phyloP scores from a whole-genome alignment of 1,139 yeast genomes.

The Tardiomyces digboiensis region DNA sequence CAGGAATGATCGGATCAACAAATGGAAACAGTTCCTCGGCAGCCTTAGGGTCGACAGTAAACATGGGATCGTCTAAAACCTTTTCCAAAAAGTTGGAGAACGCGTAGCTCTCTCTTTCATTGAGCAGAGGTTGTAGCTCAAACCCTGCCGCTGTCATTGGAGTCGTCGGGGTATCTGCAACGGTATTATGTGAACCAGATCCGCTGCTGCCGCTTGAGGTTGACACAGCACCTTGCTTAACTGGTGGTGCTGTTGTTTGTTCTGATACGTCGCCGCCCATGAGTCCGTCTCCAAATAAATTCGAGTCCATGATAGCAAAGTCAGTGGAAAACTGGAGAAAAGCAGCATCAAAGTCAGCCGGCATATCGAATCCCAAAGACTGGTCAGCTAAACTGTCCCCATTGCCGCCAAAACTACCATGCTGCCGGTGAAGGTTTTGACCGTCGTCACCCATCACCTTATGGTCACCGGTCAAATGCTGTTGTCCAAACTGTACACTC shows the following conservation, averaged over 20 bases:
- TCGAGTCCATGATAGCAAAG: background rate
- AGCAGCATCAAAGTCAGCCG: background rate
- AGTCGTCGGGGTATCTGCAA: background rate
- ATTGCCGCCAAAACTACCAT: too few species aligned
- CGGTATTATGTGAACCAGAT: background rate
- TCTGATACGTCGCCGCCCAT: background rate
- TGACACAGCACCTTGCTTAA: background rate
- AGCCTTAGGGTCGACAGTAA: slow-evolving; percentile 24
- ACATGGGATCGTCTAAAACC: slow-evolving; percentile 28
- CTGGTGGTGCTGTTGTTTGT: background rate
- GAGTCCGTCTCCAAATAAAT: background rate
- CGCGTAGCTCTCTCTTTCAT: slow-evolving; percentile 27
- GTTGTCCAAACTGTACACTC: too few species aligned
- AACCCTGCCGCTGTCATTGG: background rate
- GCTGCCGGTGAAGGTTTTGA: too few species aligned
- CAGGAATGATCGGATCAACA: slow-evolving; percentile 6
- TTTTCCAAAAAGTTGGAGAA: slow-evolving; percentile 29
- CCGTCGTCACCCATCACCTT: too few species aligned
- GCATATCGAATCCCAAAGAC: background rate
- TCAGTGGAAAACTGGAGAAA: background rate
- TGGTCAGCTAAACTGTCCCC: too few species aligned
- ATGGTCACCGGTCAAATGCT: too few species aligned
- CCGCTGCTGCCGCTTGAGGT: background rate
- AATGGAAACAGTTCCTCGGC: slow-evolving; percentile 9
- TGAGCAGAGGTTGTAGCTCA: slow-evolving; percentile 19